These are phyloP conservation scores for Zoysia pacifica DNA, from an alignment of 176 grass and related monocot genomes.

Conservation along the genomic window DNA sequence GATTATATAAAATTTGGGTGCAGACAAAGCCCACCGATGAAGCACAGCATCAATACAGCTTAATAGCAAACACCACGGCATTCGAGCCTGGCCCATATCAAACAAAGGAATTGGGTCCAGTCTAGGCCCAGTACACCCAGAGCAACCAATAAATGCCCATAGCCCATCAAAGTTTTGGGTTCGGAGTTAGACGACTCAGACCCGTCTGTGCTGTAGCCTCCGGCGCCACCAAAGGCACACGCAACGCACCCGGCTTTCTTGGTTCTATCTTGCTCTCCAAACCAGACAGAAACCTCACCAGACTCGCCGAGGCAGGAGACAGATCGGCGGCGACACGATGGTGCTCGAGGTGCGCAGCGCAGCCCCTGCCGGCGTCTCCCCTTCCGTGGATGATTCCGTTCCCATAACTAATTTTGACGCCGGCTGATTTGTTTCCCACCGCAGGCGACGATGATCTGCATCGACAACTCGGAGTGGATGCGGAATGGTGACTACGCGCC, in stretches of 20 bases:
- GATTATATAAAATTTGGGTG: too few species aligned
- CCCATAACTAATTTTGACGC: neutral
- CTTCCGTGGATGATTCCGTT: neutral
- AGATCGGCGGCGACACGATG: slow-evolving; percentile 49
- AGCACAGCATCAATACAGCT: too few species aligned
- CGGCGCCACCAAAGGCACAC: neutral
- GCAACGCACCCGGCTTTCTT: neutral
- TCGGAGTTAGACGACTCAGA: neutral
- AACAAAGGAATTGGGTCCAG: too few species aligned
- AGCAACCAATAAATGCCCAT: too few species aligned
- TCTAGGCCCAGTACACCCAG: too few species aligned
- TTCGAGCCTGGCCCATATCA: too few species aligned
- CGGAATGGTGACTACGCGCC: slow-evolving; percentile 93
- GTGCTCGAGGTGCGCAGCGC: slow-evolving; percentile 76
- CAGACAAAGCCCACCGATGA: too few species aligned
- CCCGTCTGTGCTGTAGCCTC: too few species aligned
- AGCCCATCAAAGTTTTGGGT: neutral
- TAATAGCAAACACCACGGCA: too few species aligned
- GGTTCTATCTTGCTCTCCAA: slow-evolving; percentile 37
- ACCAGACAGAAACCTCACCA: slow-evolving; percentile 19
- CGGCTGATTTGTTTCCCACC: slow-evolving; percentile 17
- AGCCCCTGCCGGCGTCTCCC: neutral
- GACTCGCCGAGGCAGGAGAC: slow-evolving; percentile 14
- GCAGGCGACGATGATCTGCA: slow-evolving; percentile 99
- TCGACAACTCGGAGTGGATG: slow-evolving; percentile 99